A percentile compares a stretch with the other conserved stretches of the same genome.
These are phyloP conservation scores for Raddia guianensis DNA, from an alignment of 176 grass and related monocot species.

Conservation along the genomic window DNA sequence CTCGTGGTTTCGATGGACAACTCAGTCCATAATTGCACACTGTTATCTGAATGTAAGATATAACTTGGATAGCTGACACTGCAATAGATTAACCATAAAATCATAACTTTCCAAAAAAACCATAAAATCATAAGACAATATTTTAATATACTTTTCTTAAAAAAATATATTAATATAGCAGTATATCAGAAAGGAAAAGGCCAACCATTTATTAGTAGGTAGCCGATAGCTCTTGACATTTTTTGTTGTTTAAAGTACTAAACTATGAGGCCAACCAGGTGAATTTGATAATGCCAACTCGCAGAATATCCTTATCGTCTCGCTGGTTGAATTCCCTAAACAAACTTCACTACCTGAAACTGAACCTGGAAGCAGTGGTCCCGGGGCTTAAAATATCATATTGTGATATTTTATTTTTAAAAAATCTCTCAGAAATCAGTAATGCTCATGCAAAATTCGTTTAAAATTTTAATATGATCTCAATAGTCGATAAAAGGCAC, in stretches of 20 bases:
- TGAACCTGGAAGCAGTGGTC: neutral
- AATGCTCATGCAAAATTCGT: too few species aligned
- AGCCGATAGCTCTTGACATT: neutral
- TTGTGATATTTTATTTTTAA: too few species aligned
- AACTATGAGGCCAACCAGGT: neutral
- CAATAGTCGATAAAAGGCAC: too few species aligned
- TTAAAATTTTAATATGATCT: too few species aligned
- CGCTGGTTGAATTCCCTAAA: neutral
- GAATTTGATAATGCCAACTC: neutral
- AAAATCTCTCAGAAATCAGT: too few species aligned
- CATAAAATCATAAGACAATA: too few species aligned
- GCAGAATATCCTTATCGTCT: conserved; percentile 22
- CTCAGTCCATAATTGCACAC: neutral
- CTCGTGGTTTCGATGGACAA: neutral
- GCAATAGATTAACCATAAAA: neutral
- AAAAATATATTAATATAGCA: neutral
- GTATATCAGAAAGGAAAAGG: conserved; percentile 12
- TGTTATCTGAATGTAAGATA: conserved; percentile 13
- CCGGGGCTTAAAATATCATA: neutral
- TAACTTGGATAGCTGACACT: conserved; percentile 23
- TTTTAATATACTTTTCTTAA: too few species aligned
- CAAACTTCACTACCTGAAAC: neutral
- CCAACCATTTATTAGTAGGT: neutral
- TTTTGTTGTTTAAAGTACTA: neutral
- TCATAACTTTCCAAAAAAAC: neutral